These are phyloP conservation scores for Isatis tinctoria DNA, from an alignment of 345 rosid genomes.

Conservation along the genomic window DNA sequence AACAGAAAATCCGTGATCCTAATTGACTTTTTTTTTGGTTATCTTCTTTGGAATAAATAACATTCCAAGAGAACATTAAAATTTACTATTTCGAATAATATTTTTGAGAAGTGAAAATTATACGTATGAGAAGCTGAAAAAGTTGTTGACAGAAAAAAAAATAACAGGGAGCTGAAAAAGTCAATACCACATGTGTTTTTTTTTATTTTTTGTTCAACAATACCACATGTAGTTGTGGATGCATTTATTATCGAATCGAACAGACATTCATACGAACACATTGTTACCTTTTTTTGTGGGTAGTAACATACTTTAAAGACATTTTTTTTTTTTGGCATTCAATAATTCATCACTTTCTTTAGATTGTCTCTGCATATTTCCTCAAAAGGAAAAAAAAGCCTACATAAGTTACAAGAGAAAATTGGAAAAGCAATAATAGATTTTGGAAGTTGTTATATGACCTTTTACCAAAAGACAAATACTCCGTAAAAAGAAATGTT, in stretches of 20 bases:
- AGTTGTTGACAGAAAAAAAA: neutral
- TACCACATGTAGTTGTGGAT: too few species aligned
- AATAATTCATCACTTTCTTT: slow-evolving; percentile 10
- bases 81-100: neutral
- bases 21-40: neutral
- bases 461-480: neutral
- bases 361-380: neutral
- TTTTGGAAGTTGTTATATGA: neutral
- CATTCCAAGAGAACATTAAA: neutral
- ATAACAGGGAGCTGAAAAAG: neutral
- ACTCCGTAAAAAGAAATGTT: neutral
- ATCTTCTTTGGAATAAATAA: neutral
- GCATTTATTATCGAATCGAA: slow-evolving; percentile 10
- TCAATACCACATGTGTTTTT: slow-evolving; percentile 18
- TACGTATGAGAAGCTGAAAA: neutral
- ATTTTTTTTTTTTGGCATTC: slow-evolving; percentile 1
- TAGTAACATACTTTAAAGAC: neutral
- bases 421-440: neutral
- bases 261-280: slow-evolving; percentile 10
- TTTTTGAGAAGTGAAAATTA: neutral
- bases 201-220: too few species aligned
- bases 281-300: too few species aligned
- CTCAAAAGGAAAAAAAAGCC: neutral
- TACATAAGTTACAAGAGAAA: neutral
- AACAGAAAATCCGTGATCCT: slow-evolving; percentile 4